Evolutionary conservation across 75 land plant species (phyloP), one percentile per base, ranked within the genome.

Genomic region (Ceratopteris richardii): DNA sequence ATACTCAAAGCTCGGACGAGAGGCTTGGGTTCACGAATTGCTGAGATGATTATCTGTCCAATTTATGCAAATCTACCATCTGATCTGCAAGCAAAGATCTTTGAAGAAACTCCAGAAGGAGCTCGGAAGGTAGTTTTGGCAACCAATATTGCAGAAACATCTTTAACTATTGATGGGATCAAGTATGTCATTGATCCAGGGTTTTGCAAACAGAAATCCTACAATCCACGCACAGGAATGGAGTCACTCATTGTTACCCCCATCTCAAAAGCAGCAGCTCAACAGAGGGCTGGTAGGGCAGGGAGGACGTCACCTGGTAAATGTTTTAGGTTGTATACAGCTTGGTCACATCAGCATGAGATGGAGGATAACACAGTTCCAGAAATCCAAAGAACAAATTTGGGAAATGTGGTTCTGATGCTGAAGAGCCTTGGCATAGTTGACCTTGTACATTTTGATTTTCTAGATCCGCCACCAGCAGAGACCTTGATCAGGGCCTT

Each of bases 181-280:
- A 86, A 80, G 54, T 94, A 90, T 63, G 96, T 90, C 36, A 83
- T 94, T 63, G 99, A 94, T 77, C 99, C 99, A 17, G 99, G 99
- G 16, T 94, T 90, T 52, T 83, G 81, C 13, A 90, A 95, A 68
- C 78, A 84, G 54, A 95, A 95, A 14, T 84, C 88, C 0, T 95
- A 83, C 47, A 90, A 92, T 71, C 99, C 99, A 25, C 67, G 99
- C n/a, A 82, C 86, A 23, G 89, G 99, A 7, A 90, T 90, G 99
- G 99, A 90, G 71, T 87, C 97, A 1, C 65, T 95, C 60, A 63
- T 80, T 19, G 61, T 90, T 6, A 76, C 75, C 37, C 99, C 99
- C 10, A 75, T 90, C 24, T 90, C 99, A 1, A 90, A 87, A 44
- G 99, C 99, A 24, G 89, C 93, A 48, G 97, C 89, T 0, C 69